Evolutionary conservation across 805 yeast species (phyloP).

Genomic region (Myxozyma melibiosi): DNA sequence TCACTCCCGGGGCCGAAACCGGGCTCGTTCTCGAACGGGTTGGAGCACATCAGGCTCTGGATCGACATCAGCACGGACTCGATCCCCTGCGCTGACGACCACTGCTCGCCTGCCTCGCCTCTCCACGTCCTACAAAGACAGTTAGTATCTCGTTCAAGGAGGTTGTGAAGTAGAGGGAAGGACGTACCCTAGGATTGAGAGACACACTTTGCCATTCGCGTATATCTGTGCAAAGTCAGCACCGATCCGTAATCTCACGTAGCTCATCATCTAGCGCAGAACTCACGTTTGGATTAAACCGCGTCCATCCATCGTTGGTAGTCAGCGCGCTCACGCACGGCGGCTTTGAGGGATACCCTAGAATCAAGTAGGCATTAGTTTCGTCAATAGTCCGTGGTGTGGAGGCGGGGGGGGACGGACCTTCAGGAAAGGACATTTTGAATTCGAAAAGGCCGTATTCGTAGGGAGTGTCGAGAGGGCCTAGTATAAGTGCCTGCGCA

Average conservation of each 20-base stretch:
- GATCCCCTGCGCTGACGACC: constrained; percentile 28
- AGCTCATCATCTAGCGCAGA: too few species aligned
- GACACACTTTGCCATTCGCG: constrained; percentile 23
- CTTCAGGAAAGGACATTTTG: constrained; percentile 11
- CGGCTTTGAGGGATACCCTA: constrained; percentile 20
- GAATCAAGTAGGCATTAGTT: not conserved
- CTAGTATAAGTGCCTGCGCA: constrained; percentile 16
- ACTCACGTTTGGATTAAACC: constrained; percentile 24
- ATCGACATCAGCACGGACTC: constrained; percentile 23
- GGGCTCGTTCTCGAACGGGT: constrained; percentile 26
- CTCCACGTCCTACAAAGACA: constrained; percentile 16
- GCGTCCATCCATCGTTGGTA: constrained; percentile 23
- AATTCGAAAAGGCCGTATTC: constrained; percentile 24
- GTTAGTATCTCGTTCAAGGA: not conserved
- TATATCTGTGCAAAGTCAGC: constrained; percentile 16
- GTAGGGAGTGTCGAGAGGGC: constrained; percentile 20
- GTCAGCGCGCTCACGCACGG: constrained; percentile 18
- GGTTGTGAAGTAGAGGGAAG: not conserved
- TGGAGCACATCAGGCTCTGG: constrained; percentile 22
- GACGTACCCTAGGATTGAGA: constrained; percentile 19
- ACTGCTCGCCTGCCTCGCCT: constrained; percentile 25
- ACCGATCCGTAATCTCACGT: too few species aligned
- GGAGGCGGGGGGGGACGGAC: not conserved
- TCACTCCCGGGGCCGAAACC: constrained; percentile 9
- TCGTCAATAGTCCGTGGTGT: not conserved